phyloP scores from a whole-genome alignment of 495 filamentous ascomycete genomes.

The Tuber aestivum region DNA sequence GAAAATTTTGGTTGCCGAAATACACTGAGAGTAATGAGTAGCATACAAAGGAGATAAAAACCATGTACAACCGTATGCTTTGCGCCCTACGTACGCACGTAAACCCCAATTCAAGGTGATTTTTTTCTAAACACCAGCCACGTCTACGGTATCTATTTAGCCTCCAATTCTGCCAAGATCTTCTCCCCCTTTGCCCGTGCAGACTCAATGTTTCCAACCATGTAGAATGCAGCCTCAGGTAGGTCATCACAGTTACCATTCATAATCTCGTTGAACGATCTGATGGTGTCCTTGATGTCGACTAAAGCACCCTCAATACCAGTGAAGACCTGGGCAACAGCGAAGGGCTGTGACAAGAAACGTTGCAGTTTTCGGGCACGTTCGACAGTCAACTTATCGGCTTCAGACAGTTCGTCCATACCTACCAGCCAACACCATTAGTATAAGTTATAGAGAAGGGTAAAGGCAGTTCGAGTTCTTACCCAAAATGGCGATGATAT shows the following conservation, averaged over 20 bases:
- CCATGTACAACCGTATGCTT: neutral
- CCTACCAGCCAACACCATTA: neutral
- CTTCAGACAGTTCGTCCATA: neutral
- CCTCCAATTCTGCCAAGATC: slow-evolving; percentile 92
- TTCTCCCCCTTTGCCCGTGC: slow-evolving; percentile 97
- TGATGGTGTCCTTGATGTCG: slow-evolving; percentile 96
- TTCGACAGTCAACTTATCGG: slow-evolving; percentile 84
- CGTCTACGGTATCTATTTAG: slow-evolving; percentile 23
- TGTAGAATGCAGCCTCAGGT: slow-evolving; percentile 61
- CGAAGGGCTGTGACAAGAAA: slow-evolving; percentile 99
- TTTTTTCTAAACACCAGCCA: neutral
- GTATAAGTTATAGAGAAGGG: slow-evolving; percentile 48
- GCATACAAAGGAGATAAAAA: neutral
- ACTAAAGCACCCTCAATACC: slow-evolving; percentile 96
- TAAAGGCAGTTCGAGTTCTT: slow-evolving; percentile 98
- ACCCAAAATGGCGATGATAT: slow-evolving; percentile 99
- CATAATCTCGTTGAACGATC: slow-evolving; percentile 96
- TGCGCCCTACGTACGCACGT: neutral
- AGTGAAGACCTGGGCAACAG: slow-evolving; percentile 68
- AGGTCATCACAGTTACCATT: slow-evolving; percentile 91
- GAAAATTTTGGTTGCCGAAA: neutral
- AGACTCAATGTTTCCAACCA: slow-evolving; percentile 89
- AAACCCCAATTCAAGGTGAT: neutral
- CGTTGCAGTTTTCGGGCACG: slow-evolving; percentile 99
- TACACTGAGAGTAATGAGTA: neutral